Evolutionary conservation across 768 basidiomycete species (phyloP).

Genomic region (Leccinum subtestaceum): DNA sequence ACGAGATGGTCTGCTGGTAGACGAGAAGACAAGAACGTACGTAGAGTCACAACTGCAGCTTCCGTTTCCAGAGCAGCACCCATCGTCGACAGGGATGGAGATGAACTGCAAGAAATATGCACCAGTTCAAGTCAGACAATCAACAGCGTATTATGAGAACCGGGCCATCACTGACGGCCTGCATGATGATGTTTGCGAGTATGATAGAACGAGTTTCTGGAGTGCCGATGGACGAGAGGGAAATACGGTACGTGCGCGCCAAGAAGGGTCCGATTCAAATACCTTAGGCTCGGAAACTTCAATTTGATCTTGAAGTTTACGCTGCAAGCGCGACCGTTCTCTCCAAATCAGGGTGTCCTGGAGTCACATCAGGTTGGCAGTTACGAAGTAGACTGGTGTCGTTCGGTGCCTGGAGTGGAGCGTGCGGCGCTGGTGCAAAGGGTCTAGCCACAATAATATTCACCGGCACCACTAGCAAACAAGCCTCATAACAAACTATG

Average conservation of each 20-base stretch:
- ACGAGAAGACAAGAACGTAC: background rate
- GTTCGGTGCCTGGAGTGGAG: no score
- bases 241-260: background rate
- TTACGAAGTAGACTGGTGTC: background rate
- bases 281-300: background rate
- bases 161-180: constrained; percentile 12
- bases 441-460: no score
- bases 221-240: background rate
- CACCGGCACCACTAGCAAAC: no score
- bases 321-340: background rate
- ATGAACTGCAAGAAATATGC: constrained; percentile 1
- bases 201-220: constrained; percentile 1
- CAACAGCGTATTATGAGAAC: background rate
- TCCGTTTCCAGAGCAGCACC: constrained; percentile 14
- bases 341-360: background rate
- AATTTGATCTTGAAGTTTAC: constrained; percentile 2
- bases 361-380: background rate
- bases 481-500: no score
- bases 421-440: no score
- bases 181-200: constrained; percentile 9
- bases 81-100: constrained; percentile 11
- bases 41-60: constrained; percentile 14
- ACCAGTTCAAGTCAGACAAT: background rate
- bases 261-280: constrained; percentile 1
- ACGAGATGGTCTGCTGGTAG: background rate